Percentiles rank a stretch among this genome's conserved stretches.
phyloP scores from a whole-genome alignment of 306 rosid genomes.

The Herpetospermum pedunculosum region DNA sequence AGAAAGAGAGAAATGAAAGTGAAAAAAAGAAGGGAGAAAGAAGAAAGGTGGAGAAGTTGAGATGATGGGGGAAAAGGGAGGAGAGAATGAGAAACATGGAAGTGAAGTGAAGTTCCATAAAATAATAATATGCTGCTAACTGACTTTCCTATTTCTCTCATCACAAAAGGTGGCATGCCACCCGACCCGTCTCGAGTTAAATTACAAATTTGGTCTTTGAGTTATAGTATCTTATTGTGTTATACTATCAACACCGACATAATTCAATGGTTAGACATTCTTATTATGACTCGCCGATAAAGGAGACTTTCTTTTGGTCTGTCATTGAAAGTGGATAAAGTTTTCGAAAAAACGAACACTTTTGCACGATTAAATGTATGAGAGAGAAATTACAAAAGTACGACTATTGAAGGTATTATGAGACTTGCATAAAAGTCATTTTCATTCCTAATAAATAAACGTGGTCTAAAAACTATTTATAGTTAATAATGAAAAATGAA shows the following conservation, averaged over 20 bases:
- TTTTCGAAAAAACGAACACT: too few species aligned
- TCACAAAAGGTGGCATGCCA: background rate
- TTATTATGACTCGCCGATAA: too few species aligned
- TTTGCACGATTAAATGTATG: too few species aligned
- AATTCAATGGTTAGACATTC: too few species aligned
- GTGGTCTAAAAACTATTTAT: background rate
- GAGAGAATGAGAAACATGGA: background rate
- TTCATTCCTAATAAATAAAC: background rate
- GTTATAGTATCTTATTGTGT: too few species aligned
- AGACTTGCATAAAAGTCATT: background rate
- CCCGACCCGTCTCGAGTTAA: background rate
- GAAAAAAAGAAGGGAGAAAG: background rate
- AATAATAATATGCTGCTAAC: background rate
- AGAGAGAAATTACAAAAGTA: too few species aligned
- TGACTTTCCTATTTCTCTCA: background rate
- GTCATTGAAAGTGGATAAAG: too few species aligned
- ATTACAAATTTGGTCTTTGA: background rate
- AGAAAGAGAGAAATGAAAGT: background rate
- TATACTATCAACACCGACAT: too few species aligned
- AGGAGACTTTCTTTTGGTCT: too few species aligned
- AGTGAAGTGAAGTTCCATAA: constrained; percentile 1
- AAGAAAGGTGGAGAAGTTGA: background rate
- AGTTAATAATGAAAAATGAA: background rate
- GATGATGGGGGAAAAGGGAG: background rate
- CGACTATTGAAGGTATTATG: too few species aligned